Percentiles rank a stretch among this genome's conserved stretches.
Evolutionary conservation across 805 yeast species (phyloP).

Genomic region (Kuraishia floccosa): DNA sequence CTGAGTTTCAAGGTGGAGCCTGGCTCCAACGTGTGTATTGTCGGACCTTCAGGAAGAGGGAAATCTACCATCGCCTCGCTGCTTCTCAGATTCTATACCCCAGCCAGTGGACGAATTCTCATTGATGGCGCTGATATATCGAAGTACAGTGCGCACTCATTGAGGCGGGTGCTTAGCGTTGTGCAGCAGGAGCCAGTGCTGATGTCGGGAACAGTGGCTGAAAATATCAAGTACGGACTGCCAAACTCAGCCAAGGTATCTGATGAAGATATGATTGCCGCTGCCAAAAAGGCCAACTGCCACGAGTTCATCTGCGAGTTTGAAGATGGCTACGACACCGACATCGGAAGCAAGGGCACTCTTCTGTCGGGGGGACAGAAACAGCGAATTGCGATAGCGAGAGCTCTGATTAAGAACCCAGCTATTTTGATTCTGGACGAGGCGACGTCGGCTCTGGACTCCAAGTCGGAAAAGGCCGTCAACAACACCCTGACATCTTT

Average conservation of each 20-base stretch:
- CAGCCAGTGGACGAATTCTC: constrained; percentile 49
- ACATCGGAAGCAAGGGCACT: constrained; percentile 74
- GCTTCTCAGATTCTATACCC: constrained; percentile 76
- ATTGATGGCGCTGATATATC: constrained; percentile 60
- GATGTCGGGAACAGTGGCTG: constrained; percentile 78
- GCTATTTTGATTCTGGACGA: constrained; percentile 76
- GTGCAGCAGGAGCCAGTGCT: constrained; percentile 91
- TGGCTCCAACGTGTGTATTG: constrained; percentile 87
- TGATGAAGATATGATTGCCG: constrained; percentile 49
- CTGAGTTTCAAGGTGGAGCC: constrained; percentile 54
- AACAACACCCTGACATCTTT: constrained; percentile 59
- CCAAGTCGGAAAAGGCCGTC: constrained; percentile 78
- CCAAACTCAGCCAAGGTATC: constrained; percentile 37
- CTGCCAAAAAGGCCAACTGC: constrained; percentile 68
- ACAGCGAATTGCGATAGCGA: constrained; percentile 84
- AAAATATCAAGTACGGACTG: constrained; percentile 74
- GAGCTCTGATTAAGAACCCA: constrained; percentile 69
- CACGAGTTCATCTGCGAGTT: constrained; percentile 54
- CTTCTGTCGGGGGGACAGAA: constrained; percentile 85
- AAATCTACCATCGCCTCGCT: constrained; percentile 83
- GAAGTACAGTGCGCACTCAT: constrained; percentile 63
- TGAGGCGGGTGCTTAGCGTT: constrained; percentile 68
- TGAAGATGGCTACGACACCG: constrained; percentile 75
- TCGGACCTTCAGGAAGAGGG: constrained; percentile 94
- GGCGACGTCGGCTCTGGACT: constrained; percentile 90